phyloP scores from a whole-genome alignment of 352 stramenopile species.

The Aphanomyces stellatus region DNA sequence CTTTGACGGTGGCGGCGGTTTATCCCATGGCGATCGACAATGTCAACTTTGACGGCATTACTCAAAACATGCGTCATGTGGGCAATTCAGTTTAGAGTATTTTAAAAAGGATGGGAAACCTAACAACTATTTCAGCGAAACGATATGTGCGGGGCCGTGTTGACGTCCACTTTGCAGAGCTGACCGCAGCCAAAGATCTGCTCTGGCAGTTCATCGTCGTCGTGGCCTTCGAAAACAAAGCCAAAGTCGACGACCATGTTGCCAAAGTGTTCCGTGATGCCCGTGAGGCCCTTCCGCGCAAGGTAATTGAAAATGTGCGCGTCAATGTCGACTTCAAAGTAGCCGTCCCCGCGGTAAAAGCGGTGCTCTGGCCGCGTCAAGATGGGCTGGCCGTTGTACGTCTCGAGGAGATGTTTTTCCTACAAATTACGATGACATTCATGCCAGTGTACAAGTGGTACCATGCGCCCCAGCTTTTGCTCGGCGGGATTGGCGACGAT shows the following conservation, averaged over 20 bases:
- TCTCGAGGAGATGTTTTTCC: slow-evolving; percentile 65
- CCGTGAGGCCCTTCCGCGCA: slow-evolving; percentile 57
- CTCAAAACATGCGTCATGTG: too few relatives aligned
- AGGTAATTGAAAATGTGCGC: slow-evolving; percentile 80
- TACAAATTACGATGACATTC: background rate
- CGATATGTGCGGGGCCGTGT: slow-evolving; percentile 24
- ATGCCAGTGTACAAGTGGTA: background rate
- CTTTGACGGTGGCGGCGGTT: too few relatives aligned
- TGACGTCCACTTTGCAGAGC: slow-evolving; percentile 67
- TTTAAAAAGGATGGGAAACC: too few relatives aligned
- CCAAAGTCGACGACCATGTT: slow-evolving; percentile 82
- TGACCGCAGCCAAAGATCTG: slow-evolving; percentile 61
- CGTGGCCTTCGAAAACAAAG: slow-evolving; percentile 73
- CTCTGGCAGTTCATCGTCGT: slow-evolving; percentile 65
- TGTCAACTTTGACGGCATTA: too few relatives aligned
- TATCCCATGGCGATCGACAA: too few relatives aligned
- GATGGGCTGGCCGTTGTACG: slow-evolving; percentile 76
- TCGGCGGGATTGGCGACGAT: slow-evolving; percentile 70
- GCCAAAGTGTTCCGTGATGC: slow-evolving; percentile 60
- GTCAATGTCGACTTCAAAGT: slow-evolving; percentile 81
- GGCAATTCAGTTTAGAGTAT: too few relatives aligned
- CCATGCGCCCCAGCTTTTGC: slow-evolving; percentile 51
- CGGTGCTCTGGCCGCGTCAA: slow-evolving; percentile 68
- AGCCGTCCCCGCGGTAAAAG: slow-evolving; percentile 60
- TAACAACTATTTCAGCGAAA: too few relatives aligned